Evolutionary conservation across 1,284 basidiomycete species (phyloP), one percentile per base, ranked within the genome.

Genomic region (Irpex sp.): DNA sequence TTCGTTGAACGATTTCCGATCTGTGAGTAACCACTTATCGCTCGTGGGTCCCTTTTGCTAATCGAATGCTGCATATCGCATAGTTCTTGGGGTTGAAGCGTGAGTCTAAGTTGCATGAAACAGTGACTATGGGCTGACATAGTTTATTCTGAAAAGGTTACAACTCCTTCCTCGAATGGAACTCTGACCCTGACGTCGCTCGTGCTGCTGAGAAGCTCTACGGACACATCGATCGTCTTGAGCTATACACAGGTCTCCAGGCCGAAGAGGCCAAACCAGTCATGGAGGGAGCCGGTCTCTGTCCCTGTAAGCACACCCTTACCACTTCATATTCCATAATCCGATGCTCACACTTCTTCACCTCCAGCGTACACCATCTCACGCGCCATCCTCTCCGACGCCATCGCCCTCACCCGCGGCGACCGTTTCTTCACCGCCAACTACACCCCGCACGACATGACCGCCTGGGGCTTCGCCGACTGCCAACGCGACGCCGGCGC

Each of bases 381-480:
- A 67, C 85, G 93, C 47, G 93, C 92, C 14, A 96, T 96, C 68
- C 83, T 96, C 45, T 85, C 87, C 66, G 93, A 95, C 70, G 93
- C 92, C n/a, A 90, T 92, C 60, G 87, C 90, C 4, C 82, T 94
- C 57, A 91, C 89, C 53, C 87, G 93, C 61, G 86, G 91, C 33
- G 92, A 94, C 68, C 82, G 93, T 55, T 91, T 87, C 80, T 91
- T 86, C 76, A 94, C 91, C 0, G 79, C 87, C 39, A 93, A 95
- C 71, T 90, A 85, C 71, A 94, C 90, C 0, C 86, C 91, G 1
- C 83, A 80, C 74, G 93, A 93, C 70, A 72, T 94, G 69, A 95
- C 93, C 2, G 76, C 87, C 2, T 93, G 91, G 90, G 90, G 91
- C 56, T 90, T 88, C 68, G 81, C 84, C 18, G 91, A 93, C 72